Base-by-base conservation (phyloP, 805 yeast species). In the Priceomyces carsonii region DNA sequence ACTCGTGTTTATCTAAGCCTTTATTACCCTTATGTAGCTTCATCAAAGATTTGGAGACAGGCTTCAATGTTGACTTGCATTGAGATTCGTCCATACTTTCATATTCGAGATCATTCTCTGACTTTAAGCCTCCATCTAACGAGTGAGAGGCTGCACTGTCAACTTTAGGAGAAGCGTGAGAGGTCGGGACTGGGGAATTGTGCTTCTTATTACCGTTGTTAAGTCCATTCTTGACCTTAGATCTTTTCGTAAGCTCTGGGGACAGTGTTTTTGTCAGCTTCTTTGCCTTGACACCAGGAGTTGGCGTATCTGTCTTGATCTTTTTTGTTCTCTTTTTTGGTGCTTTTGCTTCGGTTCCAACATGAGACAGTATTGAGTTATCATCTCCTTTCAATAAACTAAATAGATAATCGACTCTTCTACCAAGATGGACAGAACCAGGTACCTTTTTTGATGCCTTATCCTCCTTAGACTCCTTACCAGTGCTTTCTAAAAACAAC, bases 381-480 rank as follows among this genome's bases (percentile, higher is more conserved):
- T 66, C 72, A 17, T 74, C 82, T 13, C 81, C 95, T 42, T 73
- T 73, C 47, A 91, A 62, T 8, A 87, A 80, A 2, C 77, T 61
- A 18, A 91, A 73, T 50, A 93, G 69, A 51, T 90, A 91, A 56
- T 95, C 99, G 1, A 87, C 81, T 55, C 99, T 79, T 61, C 99
- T 79, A 8, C 86, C 87, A 33, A 93, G 68, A 61, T 93, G 99
- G 12, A 93, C 93, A 3, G 96, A 75, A 6, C 95, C 93, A 0
- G 99, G 98, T 3, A 84, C 85, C 51, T 80, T 84, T 45, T 87
- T 85, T 19, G 68, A 47, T 33, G 70, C 57, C 29, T 58, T 56
- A 26, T 59, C 48, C 24, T 48, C 44, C 29, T 49, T 45, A 10
- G 39, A 38, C 4, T 33, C 50, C 32, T 43, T 45, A 29, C 50